Base-by-base conservation (phyloP, 192 early-diverging fungal species). In the Rhizophlyctis rosea region DNA sequence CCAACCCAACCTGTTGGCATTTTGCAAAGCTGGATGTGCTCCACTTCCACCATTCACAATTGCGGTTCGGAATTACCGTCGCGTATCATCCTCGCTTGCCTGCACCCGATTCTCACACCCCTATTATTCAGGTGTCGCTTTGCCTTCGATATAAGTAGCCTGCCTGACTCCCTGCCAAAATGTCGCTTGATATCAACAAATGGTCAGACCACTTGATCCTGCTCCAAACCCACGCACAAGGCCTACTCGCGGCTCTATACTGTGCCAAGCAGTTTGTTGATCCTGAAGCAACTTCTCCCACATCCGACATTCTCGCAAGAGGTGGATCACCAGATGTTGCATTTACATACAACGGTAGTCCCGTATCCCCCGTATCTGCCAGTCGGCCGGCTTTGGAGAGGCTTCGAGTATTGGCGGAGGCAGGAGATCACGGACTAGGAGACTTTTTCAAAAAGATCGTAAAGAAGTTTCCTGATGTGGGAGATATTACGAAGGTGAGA, bases 201-300 rank as follows among this genome's bases (percentile, higher is more conserved):
- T 74, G 73, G 73, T 67, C 73, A 24, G 73, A 74, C 54, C 73
- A 74, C 50, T 33, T 69, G 5, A 36, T 57, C 14, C 36, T 61
- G 9, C 64, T 74, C 4, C 31, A 49, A 16, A 47, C 65, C 25
- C 68, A 74, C 54, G 59, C 48, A 4, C 21, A 47, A 28, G 39
- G 47, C 16, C 52, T 70, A 21, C 64, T 74, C 25, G 14, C 34
- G 16, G 68, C 73, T n/a, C 61, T 74, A 0, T 34, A 65, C 25
- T 64, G 63, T 24, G 54, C 61, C 4, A 69, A 59, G 44, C 62
- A 74, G 21, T n/a, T 29, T 14, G 50, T 70, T 21, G 53, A 55
- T 3, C 49, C 34, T 13, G 56, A 47, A 9, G n/a, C 18, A 34
- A 47, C 55, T 18, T 57, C 72, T 2, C 51, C 62, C 0, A 25